These are phyloP conservation scores for Camelina hispida DNA, from an alignment of 345 rosid genomes.

Conservation along the genomic window DNA sequence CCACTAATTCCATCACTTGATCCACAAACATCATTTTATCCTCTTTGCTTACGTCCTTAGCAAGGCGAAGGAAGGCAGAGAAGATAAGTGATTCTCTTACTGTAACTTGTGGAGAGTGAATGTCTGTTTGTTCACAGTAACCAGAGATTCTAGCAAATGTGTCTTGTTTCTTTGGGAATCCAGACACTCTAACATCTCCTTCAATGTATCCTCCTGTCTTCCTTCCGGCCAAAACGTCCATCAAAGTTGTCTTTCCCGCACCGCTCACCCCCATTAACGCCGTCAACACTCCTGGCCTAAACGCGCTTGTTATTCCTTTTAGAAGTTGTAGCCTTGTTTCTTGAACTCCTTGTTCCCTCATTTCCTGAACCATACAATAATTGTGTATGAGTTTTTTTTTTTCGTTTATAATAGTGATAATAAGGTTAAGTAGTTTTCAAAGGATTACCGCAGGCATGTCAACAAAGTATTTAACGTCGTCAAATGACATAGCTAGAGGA, in stretches of 20 bases:
- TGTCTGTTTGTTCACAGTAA: conserved; percentile 87
- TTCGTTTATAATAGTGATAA: background rate
- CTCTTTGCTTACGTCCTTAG: conserved; percentile 69
- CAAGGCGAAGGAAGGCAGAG: conserved; percentile 88
- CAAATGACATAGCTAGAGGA: conserved; percentile 80
- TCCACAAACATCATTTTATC: conserved; percentile 81
- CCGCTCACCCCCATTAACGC: conserved; percentile 97
- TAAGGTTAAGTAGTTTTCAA: background rate
- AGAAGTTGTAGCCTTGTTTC: conserved; percentile 75
- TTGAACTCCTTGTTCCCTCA: conserved; percentile 84
- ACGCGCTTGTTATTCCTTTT: conserved; percentile 70
- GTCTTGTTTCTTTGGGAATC: conserved; percentile 83
- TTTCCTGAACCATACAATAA: conserved; percentile 58
- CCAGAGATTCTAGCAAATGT: conserved; percentile 95
- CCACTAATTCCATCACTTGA: conserved; percentile 72
- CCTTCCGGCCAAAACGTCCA: conserved; percentile 96
- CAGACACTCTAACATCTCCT: conserved; percentile 83
- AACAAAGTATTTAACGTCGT: conserved; percentile 66
- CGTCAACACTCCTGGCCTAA: conserved; percentile 89
- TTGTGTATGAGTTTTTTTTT: background rate
- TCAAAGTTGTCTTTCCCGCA: conserved; percentile 93
- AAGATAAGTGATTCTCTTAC: conserved; percentile 78
- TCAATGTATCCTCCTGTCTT: conserved; percentile 89
- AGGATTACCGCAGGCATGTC: conserved; percentile 78
- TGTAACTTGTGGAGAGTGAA: conserved; percentile 92